Evolutionary conservation across 2,329 filamentous ascomycete species (phyloP), one percentile per base, ranked within the genome.

Genomic region (Aspergillus proliferans): DNA sequence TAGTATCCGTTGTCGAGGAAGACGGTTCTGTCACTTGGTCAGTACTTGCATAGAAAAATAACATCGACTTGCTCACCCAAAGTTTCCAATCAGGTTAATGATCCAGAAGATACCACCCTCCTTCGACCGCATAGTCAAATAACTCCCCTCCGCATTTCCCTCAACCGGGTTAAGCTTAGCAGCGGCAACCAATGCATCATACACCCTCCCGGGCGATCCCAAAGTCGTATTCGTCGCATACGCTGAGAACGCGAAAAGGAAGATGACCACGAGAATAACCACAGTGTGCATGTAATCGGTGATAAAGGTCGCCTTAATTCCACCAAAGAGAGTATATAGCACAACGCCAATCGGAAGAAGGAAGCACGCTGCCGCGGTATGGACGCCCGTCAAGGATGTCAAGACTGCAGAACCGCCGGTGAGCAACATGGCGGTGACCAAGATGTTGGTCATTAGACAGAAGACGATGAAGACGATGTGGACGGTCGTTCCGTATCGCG

Each of bases 91-190:
- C 43, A 88, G 85, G 69, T 94, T 94, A 71, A 94, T 94, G 34
- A 94, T 83, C 68, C 95, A 95, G 76, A 95, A 95, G 49, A 93
- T 87, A 38, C 82, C 87, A 4, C 90, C 90, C 59, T 92, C 84
- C 50, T 80, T 81, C 1, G 85, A 89, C 49, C 80, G 76, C 89
- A 95, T 94, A 0, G 90, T 95, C 14, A 95, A 73, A 58, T 95
- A 95, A 60, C 85, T 89, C 12, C 90, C 90, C 6, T 83, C 79
- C 0, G 83, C 78, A 65, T 95, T 95, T 7, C 90, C 89, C 0
- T 80, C 78, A 1, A 95, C 86, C 0, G 90, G 90, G 57, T 93
- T 87, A 4, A 71, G 67, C 3, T 77, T 68, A 0, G 87, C 80
- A 0, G 88, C 88, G 42, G 84, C 75, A 0, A 85, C 78, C 2